Conservation (phyloP, 192 early-diverging fungal genomes). For the Neocallimastix lanati region DNA sequence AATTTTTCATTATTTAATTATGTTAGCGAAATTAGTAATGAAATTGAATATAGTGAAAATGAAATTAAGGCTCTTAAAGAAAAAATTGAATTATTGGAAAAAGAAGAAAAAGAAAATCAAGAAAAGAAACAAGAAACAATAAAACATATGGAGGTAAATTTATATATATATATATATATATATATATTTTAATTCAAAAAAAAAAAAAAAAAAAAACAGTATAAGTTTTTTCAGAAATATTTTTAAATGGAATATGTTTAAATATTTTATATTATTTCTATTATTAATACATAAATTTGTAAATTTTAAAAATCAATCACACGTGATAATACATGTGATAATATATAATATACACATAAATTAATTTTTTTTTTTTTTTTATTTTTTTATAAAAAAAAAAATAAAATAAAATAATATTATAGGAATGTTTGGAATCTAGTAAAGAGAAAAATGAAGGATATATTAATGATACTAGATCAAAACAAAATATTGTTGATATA, state of each 20-base stretch:
- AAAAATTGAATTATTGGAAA: slow-evolving; percentile 13
- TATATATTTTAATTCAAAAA: too few relatives aligned
- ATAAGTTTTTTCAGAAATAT: too few relatives aligned
- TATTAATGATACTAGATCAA: neutral
- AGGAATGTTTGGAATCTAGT: neutral
- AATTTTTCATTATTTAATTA: slow-evolving; percentile 50
- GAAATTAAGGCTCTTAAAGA: slow-evolving; percentile 31
- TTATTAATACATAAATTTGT: too few relatives aligned
- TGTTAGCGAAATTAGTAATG: slow-evolving; percentile 45
- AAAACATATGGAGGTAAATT: neutral
- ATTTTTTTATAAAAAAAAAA: too few relatives aligned
- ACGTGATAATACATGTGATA: too few relatives aligned
- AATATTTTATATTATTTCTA: too few relatives aligned
- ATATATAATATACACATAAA: too few relatives aligned
- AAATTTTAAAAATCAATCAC: too few relatives aligned
- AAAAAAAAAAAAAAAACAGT: too few relatives aligned
- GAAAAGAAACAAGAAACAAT: neutral
- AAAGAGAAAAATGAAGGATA: neutral
- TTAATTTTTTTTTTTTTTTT: too few relatives aligned
- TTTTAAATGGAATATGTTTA: too few relatives aligned
- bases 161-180: too few relatives aligned
- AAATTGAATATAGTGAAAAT: slow-evolving; percentile 32
- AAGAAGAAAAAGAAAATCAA: neutral
- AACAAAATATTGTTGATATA: neutral
- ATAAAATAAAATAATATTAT: neutral